Evolutionary conservation across 371 early-diverging fungal genomes (phyloP).

Genomic region (Mortierella sp.): DNA sequence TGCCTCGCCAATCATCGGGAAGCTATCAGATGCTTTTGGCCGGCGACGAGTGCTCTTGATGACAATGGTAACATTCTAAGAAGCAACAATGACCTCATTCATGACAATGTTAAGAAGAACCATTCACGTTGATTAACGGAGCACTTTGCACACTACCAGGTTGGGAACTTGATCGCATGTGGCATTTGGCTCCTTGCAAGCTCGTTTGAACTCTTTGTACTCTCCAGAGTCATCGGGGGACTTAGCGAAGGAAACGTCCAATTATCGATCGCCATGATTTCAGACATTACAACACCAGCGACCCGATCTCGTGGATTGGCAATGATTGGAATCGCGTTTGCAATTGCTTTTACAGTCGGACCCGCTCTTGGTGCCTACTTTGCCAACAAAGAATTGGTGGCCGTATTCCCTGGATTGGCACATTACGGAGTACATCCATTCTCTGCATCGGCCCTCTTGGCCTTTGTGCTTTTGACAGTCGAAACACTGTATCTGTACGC

Average conservation of each 20-base stretch:
- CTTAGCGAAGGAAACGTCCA: constrained; percentile 98
- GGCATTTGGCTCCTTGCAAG: constrained; percentile 88
- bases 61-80: constrained; percentile 78
- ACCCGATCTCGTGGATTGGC: constrained; percentile 87
- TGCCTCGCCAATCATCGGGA: constrained; percentile 88
- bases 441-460: constrained; percentile 88
- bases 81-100: no score
- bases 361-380: constrained; percentile 95
- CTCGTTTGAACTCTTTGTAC: constrained; percentile 84
- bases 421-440: constrained; percentile 77
- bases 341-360: constrained; percentile 95
- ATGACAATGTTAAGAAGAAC: no score
- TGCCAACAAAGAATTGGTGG: constrained; percentile 75
- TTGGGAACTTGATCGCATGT: constrained; percentile 90
- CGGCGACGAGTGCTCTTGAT: constrained; percentile 85
- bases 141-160: constrained; percentile 55
- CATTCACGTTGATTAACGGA: no score
- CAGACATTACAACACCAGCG: constrained; percentile 87
- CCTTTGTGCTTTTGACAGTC: constrained; percentile 78
- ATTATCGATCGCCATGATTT: constrained; percentile 93
- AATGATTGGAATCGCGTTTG: constrained; percentile 96
- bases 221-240: constrained; percentile 92
- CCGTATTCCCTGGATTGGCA: constrained; percentile 61
- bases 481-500: constrained; percentile 83
- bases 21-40: constrained; percentile 84